phyloP scores from a whole-genome alignment of 2,329 filamentous ascomycete species.

The Colletotrichum tropicicola region DNA sequence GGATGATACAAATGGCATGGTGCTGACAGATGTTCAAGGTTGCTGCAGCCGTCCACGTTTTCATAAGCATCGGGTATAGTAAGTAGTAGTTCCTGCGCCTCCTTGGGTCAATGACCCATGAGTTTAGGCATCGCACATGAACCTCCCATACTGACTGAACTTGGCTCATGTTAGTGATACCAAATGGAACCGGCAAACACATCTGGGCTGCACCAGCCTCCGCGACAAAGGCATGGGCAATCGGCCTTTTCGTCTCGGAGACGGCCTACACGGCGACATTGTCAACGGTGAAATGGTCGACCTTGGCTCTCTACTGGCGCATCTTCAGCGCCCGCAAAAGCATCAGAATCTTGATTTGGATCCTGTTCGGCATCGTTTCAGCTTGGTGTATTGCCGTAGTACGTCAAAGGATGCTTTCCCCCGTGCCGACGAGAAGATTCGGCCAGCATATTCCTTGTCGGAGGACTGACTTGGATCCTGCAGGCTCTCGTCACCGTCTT shows the following conservation, averaged over 20 bases:
- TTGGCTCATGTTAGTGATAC: constrained; percentile 23
- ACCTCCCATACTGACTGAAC: not conserved
- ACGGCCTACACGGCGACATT: constrained; percentile 32
- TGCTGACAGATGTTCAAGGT: constrained; percentile 6
- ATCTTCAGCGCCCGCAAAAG: constrained; percentile 33
- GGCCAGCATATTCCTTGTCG: no score
- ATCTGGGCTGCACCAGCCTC: constrained; percentile 34
- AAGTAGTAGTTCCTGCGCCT: not conserved
- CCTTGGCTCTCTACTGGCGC: constrained; percentile 37
- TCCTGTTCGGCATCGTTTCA: constrained; percentile 23
- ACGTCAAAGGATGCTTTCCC: not conserved
- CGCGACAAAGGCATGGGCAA: constrained; percentile 31
- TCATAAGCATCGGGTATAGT: constrained; percentile 31
- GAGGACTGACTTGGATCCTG: no score
- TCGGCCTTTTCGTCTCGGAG: constrained; percentile 35
- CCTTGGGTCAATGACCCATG: not conserved
- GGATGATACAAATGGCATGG: not conserved
- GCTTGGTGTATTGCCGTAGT: constrained; percentile 36
- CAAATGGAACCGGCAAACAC: constrained; percentile 34
- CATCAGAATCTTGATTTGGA: constrained; percentile 32
- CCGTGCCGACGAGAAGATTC: not conserved
- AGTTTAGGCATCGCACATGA: no score
- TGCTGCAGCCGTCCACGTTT: constrained; percentile 28
- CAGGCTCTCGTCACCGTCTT: constrained; percentile 32
- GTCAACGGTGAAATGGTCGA: constrained; percentile 34